These are phyloP conservation scores for Balakata baccata DNA, from an alignment of 345 rosid genomes.

Conservation along the genomic window DNA sequence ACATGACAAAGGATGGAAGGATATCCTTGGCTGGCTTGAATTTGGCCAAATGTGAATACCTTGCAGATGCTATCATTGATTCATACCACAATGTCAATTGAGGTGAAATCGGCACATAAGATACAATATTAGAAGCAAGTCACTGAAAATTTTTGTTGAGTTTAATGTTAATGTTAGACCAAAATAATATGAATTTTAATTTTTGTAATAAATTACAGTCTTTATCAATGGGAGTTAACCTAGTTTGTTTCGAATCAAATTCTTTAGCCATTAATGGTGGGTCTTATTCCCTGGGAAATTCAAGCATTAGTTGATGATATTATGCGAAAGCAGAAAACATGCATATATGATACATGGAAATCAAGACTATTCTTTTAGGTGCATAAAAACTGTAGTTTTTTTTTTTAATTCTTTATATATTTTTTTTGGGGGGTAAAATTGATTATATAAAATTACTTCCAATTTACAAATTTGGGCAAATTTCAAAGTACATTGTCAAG, in stretches of 20 bases:
- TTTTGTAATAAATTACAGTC: conserved; percentile 20
- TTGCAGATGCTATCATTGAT: conserved; percentile 85
- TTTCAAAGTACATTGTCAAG: background rate
- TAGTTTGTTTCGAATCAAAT: no score
- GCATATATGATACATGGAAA: no score
- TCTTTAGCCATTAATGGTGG: no score
- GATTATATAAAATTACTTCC: background rate
- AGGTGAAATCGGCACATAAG: conserved; percentile 16
- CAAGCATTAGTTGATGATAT: no score
- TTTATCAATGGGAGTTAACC: no score
- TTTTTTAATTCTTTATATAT: no score
- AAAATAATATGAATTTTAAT: background rate
- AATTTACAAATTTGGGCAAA: conserved; percentile 30
- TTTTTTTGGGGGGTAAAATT: background rate
- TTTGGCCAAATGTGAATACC: conserved; percentile 89
- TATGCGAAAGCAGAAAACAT: no score
- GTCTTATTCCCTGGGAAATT: no score
- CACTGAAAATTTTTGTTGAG: conserved; percentile 16
- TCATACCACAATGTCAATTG: conserved; percentile 73
- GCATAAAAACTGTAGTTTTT: no score
- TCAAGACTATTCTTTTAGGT: no score
- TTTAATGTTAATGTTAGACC: conserved; percentile 10
- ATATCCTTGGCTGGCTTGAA: conserved; percentile 88
- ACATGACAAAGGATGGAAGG: conserved; percentile 96
- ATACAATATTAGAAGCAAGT: conserved; percentile 8